Conservation (phyloP, 305 asterid species). For the Fraxinus sp. region DNA sequence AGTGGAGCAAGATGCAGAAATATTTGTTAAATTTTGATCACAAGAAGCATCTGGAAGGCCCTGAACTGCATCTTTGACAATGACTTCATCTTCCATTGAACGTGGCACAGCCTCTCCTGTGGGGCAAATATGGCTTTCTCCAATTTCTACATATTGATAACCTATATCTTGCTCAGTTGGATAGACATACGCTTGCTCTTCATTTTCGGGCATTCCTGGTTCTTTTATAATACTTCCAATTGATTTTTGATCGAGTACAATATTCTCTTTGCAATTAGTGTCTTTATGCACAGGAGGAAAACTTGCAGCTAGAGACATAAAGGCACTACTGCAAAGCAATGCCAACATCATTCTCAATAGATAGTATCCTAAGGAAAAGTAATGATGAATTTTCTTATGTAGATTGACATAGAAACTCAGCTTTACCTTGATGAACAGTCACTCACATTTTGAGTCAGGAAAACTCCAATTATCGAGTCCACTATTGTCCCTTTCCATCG, state of each 20-base stretch:
- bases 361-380: neutral
- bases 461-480: conserved; percentile 65
- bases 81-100: neutral
- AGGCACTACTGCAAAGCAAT: conserved; percentile 47
- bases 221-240: neutral
- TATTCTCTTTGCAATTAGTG: conserved; percentile 1
- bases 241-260: neutral
- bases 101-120: neutral
- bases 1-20: neutral
- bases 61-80: neutral
- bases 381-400: neutral
- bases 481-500: conserved; percentile 74
- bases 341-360: neutral
- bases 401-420: neutral
- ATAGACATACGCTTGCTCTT: neutral
- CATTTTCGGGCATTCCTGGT: neutral
- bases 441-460: conserved; percentile 64
- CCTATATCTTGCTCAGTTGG: neutral
- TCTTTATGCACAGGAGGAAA: conserved; percentile 32
- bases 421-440: conserved; percentile 67
- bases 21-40: neutral
- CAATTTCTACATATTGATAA: neutral
- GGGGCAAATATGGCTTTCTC: neutral
- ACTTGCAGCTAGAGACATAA: conserved; percentile 44
- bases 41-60: neutral